Evolutionary conservation across 768 basidiomycete genomes (phyloP).

Genomic region (Rossbeevera mucosa): DNA sequence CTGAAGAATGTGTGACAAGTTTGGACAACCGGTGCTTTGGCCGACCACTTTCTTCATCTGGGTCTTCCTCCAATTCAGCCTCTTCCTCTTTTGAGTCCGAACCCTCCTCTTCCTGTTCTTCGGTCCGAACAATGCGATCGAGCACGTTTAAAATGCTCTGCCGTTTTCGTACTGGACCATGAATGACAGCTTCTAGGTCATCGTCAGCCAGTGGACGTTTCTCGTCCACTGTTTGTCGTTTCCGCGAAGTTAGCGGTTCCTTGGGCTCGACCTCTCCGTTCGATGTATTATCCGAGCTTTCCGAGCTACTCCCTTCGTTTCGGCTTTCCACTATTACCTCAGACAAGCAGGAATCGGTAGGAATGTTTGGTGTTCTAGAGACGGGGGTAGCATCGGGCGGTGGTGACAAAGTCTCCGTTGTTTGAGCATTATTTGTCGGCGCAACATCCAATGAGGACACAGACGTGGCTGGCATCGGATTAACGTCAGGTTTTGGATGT

Average conservation of each 20-base stretch:
- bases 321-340: conserved; percentile 35
- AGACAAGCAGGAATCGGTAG: conserved; percentile 29
- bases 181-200: conserved; percentile 40
- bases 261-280: conserved; percentile 17
- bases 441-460: not conserved
- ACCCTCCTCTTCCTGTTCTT: conserved; percentile 36
- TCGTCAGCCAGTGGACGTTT: conserved; percentile 8
- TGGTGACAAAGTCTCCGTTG: not conserved
- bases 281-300: conserved; percentile 27
- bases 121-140: conserved; percentile 26
- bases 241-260: not conserved
- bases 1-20: conserved; percentile 30
- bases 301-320: conserved; percentile 40
- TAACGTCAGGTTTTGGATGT: conserved; percentile 7
- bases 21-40: conserved; percentile 30
- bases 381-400: conserved; percentile 3
- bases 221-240: not conserved
- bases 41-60: conserved; percentile 32
- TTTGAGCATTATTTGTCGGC: conserved; percentile 1
- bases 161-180: conserved; percentile 33
- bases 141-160: conserved; percentile 24
- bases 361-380: conserved; percentile 19
- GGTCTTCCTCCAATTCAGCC: conserved; percentile 39
- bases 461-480: conserved; percentile 4
- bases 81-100: conserved; percentile 38